Evolutionary conservation across 306 rosid species (phyloP).

Genomic region (Nissolia schottii): DNA sequence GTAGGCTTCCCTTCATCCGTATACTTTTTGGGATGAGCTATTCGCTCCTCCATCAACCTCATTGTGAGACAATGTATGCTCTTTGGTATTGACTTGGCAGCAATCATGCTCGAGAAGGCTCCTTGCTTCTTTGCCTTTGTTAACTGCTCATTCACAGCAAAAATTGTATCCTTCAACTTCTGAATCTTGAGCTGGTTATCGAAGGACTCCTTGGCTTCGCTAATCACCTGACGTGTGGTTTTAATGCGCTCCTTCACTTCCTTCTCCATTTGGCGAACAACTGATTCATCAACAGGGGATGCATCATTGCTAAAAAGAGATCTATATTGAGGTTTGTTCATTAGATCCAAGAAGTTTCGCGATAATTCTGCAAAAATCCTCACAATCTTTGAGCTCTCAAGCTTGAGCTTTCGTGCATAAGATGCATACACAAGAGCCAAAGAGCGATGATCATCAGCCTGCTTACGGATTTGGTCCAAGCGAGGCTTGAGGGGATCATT

Average conservation of each 20-base stretch:
- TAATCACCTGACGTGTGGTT: conserved; percentile 68
- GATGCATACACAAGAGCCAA: conserved; percentile 71
- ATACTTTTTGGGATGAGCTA: conserved; percentile 64
- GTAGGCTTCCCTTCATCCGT: conserved; percentile 52
- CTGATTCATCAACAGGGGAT: conserved; percentile 56
- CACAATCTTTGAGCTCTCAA: conserved; percentile 85
- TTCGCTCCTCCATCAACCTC: conserved; percentile 75
- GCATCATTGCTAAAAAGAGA: conserved; percentile 53
- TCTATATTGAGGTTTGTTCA: conserved; percentile 54
- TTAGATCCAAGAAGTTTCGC: conserved; percentile 65
- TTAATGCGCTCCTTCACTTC: conserved; percentile 89
- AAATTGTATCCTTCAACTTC: conserved; percentile 89
- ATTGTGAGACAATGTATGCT: conserved; percentile 71
- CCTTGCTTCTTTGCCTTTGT: conserved; percentile 93
- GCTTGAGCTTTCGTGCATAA: conserved; percentile 86
- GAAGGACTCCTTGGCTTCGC: conserved; percentile 87
- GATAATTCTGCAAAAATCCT: conserved; percentile 80
- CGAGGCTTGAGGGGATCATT: conserved; percentile 90
- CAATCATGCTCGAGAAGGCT: conserved; percentile 87
- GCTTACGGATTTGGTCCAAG: conserved; percentile 88
- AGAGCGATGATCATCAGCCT: conserved; percentile 79
- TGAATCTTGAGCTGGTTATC: conserved; percentile 95
- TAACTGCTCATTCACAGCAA: conserved; percentile 76
- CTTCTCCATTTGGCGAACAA: conserved; percentile 79
- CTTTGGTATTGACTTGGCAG: conserved; percentile 83